A percentile compares a stretch with the other conserved stretches of the same genome.
Conservation (phyloP, 768 basidiomycete species). For the Russula sp. region DNA sequence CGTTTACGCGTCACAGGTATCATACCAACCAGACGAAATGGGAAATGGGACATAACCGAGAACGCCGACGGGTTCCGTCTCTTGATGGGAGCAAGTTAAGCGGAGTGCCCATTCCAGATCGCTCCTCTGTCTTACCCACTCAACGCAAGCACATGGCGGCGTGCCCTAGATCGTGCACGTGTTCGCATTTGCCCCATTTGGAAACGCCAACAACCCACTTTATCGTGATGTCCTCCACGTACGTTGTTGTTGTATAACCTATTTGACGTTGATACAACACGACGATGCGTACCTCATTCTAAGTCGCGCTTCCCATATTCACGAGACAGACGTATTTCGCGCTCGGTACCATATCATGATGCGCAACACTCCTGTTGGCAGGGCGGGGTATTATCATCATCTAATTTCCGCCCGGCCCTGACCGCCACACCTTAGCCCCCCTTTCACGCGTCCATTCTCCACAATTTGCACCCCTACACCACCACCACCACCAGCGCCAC, state of each 20-base stretch:
- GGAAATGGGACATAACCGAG: neutral
- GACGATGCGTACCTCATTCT: conserved; percentile 42
- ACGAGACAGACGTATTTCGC: conserved; percentile 39
- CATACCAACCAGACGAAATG: neutral
- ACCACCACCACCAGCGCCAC: neutral
- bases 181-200: conserved; percentile 43
- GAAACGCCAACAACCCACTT: conserved; percentile 50
- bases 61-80: conserved; percentile 16
- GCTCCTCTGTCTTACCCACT: neutral
- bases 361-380: too few species aligned
- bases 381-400: neutral
- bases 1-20: neutral
- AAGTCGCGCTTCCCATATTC: conserved; percentile 42
- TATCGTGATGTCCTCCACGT: conserved; percentile 67
- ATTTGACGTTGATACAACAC: conserved; percentile 59
- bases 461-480: neutral
- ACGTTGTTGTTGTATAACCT: conserved; percentile 50
- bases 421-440: neutral
- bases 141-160: conserved; percentile 43
- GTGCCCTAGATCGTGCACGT: conserved; percentile 40
- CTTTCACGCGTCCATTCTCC: neutral
- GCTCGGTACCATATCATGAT: conserved; percentile 35
- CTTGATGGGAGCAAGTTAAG: conserved; percentile 11
- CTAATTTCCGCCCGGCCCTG: neutral
- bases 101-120: conserved; percentile 48